Conservation (phyloP, 2,329 filamentous ascomycete genomes). For the Berkeleyomyces basicola region DNA sequence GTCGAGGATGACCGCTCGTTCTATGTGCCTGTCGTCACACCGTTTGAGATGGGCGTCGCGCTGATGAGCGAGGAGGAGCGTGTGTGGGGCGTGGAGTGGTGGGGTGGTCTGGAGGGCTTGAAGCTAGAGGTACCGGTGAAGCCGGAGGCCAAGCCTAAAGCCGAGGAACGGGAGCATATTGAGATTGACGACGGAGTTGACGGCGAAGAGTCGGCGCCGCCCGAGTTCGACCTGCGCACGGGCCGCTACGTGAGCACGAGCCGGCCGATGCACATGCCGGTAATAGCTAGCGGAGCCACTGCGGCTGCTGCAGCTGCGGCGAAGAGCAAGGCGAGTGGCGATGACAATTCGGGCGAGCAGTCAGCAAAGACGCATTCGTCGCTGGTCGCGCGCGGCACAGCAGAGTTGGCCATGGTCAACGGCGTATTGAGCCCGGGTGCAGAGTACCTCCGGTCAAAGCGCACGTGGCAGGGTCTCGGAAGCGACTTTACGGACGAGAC, state of each 20-base stretch:
- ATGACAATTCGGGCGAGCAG: not conserved
- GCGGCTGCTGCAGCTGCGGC: slow-evolving; percentile 17
- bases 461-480: slow-evolving; percentile 84
- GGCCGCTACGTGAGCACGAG: slow-evolving; percentile 67
- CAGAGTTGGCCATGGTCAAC: slow-evolving; percentile 65
- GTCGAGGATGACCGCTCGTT: slow-evolving; percentile 72
- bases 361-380: slow-evolving; percentile 16
- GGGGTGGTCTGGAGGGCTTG: slow-evolving; percentile 64
- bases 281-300: not conserved
- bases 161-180: slow-evolving; percentile 15
- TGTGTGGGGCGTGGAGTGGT: slow-evolving; percentile 79
- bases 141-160: slow-evolving; percentile 15
- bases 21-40: slow-evolving; percentile 81
- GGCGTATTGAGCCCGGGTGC: slow-evolving; percentile 82
- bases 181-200: slow-evolving; percentile 30
- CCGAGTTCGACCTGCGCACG: slow-evolving; percentile 83
- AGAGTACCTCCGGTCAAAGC: slow-evolving; percentile 62
- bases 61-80: slow-evolving; percentile 58
- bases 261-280: slow-evolving; percentile 45
- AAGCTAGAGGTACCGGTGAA: slow-evolving; percentile 12
- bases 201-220: slow-evolving; percentile 61
- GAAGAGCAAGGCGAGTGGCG: slow-evolving; percentile 11
- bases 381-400: slow-evolving; percentile 42
- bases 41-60: slow-evolving; percentile 74
- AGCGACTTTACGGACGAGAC: slow-evolving; percentile 56